A percentile compares a stretch with the other conserved stretches of the same genome.
phyloP scores from a whole-genome alignment of 2,329 filamentous ascomycete genomes.

The Neodidymelliopsis sp. region DNA sequence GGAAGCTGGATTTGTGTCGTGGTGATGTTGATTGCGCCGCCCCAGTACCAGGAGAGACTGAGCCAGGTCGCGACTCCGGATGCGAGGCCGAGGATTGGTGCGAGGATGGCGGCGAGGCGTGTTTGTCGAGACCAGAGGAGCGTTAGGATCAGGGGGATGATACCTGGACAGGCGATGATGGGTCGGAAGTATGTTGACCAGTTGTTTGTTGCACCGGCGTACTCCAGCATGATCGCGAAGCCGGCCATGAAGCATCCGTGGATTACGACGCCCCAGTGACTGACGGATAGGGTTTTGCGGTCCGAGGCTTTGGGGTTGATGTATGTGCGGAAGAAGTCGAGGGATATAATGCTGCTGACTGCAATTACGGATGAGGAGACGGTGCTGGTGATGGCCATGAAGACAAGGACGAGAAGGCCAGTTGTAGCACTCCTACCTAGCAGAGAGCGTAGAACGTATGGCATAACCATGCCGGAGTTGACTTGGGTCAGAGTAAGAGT shows the following conservation, averaged over 20 bases:
- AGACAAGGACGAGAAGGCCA: slow-evolving; percentile 46
- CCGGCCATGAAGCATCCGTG: slow-evolving; percentile 79
- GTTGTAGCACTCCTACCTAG: slow-evolving; percentile 27
- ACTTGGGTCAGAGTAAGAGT: slow-evolving; percentile 20
- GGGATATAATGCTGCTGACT: slow-evolving; percentile 84
- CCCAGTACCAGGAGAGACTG: slow-evolving; percentile 22
- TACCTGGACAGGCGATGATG: slow-evolving; percentile 82
- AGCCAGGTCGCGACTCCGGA: slow-evolving; percentile 18
- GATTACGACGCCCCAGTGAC: slow-evolving; percentile 72
- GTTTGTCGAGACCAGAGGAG: slow-evolving; percentile 82
- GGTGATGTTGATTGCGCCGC: slow-evolving; percentile 32
- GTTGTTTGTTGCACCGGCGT: slow-evolving; percentile 68
- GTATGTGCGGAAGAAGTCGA: slow-evolving; percentile 86
- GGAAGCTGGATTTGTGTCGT: slow-evolving; percentile 69
- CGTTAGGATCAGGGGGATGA: slow-evolving; percentile 79
- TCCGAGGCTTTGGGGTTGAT: slow-evolving; percentile 78
- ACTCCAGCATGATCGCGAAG: slow-evolving; percentile 73
- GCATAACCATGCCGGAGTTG: slow-evolving; percentile 27
- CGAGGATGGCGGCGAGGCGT: slow-evolving; percentile 69
- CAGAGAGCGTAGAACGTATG: slow-evolving; percentile 28
- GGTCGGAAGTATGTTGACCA: slow-evolving; percentile 86
- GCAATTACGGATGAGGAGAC: slow-evolving; percentile 59
- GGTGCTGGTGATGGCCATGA: slow-evolving; percentile 55
- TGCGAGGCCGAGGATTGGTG: slow-evolving; percentile 13
- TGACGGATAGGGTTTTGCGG: slow-evolving; percentile 77